Base-by-base conservation (phyloP, 2,329 filamentous ascomycete genomes). In the Fusarium compactum region DNA sequence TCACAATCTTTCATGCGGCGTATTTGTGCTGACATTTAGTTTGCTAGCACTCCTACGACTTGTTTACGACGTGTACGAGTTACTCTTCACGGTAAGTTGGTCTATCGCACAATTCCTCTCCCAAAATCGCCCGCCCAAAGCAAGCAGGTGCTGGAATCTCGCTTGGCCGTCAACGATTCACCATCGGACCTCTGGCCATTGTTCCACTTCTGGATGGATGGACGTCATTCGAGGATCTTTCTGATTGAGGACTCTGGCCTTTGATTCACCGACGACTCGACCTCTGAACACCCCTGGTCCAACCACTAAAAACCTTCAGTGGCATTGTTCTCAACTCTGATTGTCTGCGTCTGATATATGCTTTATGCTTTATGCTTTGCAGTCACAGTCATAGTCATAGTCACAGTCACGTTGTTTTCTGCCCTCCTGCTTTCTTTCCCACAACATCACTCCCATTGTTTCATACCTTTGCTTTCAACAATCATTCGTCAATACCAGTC, bases 31-130 rank as follows among this genome's bases (percentile, higher is more conserved):
- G 51, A 75, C 38, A 20, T 40, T 12, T 61, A 24, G n/a, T 43
- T 24, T 25, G 45, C 34, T 54, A 76, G 74, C 70, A 71, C 65
- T 74, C 67, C 69, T 67, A 74, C 73, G 74, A 74, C 58, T 67
- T 73, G 65, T 71, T 76, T 58, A 76, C 74, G 74, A 76, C 69
- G 65, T 76, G 73, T 68, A 76, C 74, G 72, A 74, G 66, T 65
- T 72, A 74, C 60, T 62, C 74, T 68, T 64, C 71, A 75, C 72
- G 74, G 74, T 76, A 76, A 71, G 74, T 63, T 43, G 20, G 20
- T 44, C 9, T 32, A 18, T 29, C 14, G 15, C 25, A 18, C 45
- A 18, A 38, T 61, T 48, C 30, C 24, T 24, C 25, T 15, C 20
- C 43, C 14, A 60, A 41, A n/a, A 18, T 9, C 25, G 20, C 32